A percentile compares a stretch with the other conserved stretches of the same genome.
These are phyloP conservation scores for Chimonanthus salicifolius DNA, from an alignment of 164 flowering plant genomes.

Conservation along the genomic window DNA sequence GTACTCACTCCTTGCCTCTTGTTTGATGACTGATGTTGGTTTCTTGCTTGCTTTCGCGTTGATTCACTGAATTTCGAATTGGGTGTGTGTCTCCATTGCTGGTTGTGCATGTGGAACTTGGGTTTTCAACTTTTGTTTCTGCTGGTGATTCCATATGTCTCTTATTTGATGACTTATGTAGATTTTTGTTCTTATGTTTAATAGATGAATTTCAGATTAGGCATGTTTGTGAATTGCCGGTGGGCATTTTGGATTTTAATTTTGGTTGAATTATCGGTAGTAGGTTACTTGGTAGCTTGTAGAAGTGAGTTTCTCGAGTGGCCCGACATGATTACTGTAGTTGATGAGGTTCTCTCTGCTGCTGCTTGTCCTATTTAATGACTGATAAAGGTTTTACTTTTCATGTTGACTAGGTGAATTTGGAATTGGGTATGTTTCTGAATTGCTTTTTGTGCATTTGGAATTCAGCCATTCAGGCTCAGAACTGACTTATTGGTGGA, in stretches of 20 bases:
- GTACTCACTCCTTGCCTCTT: background rate
- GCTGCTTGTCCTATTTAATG: background rate
- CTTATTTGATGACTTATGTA: background rate
- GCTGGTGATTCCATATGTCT: background rate
- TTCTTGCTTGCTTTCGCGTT: no score
- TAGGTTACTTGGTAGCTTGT: background rate
- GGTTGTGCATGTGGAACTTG: background rate
- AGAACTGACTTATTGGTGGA: background rate
- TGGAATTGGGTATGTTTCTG: background rate
- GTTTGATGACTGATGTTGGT: background rate
- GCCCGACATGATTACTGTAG: background rate
- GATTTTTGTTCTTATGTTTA: background rate
- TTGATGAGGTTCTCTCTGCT: background rate
- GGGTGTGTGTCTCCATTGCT: background rate
- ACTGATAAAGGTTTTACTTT: background rate
- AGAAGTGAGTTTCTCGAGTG: background rate
- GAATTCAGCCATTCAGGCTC: background rate
- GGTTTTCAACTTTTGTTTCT: background rate
- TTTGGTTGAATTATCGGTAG: background rate
- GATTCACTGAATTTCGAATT: background rate
- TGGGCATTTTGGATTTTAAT: background rate
- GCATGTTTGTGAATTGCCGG: background rate
- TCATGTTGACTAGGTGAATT: background rate
- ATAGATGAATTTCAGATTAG: background rate
- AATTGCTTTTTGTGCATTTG: background rate